Conservation (phyloP, 225 moss, liverwort and hornwort species). For the Pseudisothecium myosuroides region DNA sequence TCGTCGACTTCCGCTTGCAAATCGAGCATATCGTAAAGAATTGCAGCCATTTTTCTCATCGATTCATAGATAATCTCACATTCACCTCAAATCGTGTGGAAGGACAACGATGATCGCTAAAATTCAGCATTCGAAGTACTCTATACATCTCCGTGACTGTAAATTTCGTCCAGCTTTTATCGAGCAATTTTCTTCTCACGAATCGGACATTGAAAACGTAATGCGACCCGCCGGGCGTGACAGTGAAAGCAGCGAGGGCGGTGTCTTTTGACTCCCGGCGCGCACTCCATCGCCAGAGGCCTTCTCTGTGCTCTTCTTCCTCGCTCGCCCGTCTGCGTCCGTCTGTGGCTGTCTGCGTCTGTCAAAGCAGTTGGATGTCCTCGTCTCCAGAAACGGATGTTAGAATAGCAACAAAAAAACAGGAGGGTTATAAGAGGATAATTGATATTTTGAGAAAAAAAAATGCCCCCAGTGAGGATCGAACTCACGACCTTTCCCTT, state of each 20-base stretch:
- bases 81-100: neutral
- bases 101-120: neutral
- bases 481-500: slow-evolving; percentile 32
- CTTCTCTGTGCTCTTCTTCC: neutral
- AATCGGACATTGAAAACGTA: neutral
- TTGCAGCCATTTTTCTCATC: neutral
- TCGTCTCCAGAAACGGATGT: neutral
- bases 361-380: neutral
- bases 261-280: neutral
- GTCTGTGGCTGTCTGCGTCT: neutral
- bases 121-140: neutral
- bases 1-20: neutral
- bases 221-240: neutral
- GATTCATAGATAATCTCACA: neutral
- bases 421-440: neutral
- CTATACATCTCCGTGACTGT: neutral
- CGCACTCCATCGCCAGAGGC: neutral
- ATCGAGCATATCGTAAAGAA: neutral
- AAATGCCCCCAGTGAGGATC: slow-evolving; percentile 39
- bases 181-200: neutral
- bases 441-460: too few relatives aligned
- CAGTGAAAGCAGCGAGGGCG: neutral
- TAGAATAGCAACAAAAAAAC: neutral
- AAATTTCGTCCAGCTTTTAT: neutral
- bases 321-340: neutral